phyloP scores from a whole-genome alignment of 31 red algal genomes.

The Endocladia muricata region DNA sequence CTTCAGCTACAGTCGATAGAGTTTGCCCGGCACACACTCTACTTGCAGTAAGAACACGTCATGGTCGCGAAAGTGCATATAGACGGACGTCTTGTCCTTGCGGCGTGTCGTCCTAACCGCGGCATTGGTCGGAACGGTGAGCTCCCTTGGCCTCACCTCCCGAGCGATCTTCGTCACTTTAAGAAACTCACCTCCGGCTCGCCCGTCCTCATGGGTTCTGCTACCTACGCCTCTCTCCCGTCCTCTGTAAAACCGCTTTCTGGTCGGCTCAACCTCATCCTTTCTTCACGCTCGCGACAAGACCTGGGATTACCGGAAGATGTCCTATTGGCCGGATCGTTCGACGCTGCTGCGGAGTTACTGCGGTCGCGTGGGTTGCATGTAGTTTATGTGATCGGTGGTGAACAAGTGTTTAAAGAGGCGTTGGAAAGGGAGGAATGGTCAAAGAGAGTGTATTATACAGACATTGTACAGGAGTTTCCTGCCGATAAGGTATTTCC shows the following conservation, averaged over 20 bases:
- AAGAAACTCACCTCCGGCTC: conserved; percentile 41
- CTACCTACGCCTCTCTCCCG: conserved; percentile 78
- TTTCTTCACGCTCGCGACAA: conserved; percentile 36
- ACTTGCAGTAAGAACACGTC: not conserved
- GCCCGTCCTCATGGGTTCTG: conserved; percentile 86
- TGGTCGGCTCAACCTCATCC: conserved; percentile 84
- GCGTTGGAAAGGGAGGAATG: conserved; percentile 31
- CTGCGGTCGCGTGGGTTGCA: conserved; percentile 20
- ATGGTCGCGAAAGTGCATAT: conserved; percentile 16
- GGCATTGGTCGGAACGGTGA: conserved; percentile 78
- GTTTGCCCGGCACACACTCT: no score
- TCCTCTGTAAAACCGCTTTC: conserved; percentile 54
- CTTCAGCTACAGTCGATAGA: no score
- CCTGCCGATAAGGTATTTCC: conserved; percentile 42
- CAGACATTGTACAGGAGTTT: conserved; percentile 41
- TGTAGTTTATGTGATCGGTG: conserved; percentile 83
- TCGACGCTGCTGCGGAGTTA: conserved; percentile 64
- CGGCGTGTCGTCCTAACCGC: conserved; percentile 26
- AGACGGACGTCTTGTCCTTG: conserved; percentile 32
- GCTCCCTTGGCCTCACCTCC: conserved; percentile 60
- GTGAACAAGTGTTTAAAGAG: conserved; percentile 66
- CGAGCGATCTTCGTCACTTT: conserved; percentile 70
- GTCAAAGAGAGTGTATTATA: conserved; percentile 41
- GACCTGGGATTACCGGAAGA: conserved; percentile 34
- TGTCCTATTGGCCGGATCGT: conserved; percentile 57